Percentiles rank a stretch among this genome's conserved stretches.
phyloP scores from a whole-genome alignment of 1,139 yeast genomes.

The Suhomyces atakaporum region DNA sequence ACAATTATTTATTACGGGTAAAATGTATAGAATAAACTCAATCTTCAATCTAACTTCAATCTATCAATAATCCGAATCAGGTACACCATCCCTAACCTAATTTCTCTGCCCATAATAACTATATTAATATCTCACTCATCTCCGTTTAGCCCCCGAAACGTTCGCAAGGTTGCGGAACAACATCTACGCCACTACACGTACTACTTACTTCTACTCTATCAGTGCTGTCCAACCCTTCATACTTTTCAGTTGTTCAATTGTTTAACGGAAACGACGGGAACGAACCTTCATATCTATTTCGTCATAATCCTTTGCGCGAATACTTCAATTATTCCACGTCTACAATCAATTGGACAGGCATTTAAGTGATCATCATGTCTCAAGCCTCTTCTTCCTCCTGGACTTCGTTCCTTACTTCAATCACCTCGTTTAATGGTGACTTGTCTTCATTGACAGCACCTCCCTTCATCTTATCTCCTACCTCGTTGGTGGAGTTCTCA shows the following conservation, averaged over 20 bases:
- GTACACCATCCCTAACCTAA: too few relatives aligned
- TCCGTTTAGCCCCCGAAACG: constrained; percentile 2
- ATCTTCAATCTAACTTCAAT: too few relatives aligned
- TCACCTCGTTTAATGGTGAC: constrained; percentile 94
- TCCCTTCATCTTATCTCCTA: constrained; percentile 92
- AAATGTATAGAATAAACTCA: too few relatives aligned
- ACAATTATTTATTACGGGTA: too few relatives aligned
- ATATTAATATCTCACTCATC: too few relatives aligned
- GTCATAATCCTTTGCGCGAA: too few relatives aligned
- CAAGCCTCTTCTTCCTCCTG: constrained; percentile 54
- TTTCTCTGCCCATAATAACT: too few relatives aligned
- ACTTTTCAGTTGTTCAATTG: too few relatives aligned
- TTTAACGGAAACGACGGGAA: constrained; percentile 4
- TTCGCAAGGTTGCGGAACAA: constrained; percentile 1
- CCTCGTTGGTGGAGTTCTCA: constrained; percentile 85
- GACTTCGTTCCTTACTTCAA: constrained; percentile 87
- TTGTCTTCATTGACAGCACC: constrained; percentile 94
- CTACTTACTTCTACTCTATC: background rate
- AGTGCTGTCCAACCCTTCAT: too few relatives aligned
- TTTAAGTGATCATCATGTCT: constrained; percentile 2
- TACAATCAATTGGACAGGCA: background rate
- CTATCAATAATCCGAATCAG: too few relatives aligned
- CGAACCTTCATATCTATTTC: constrained; percentile 1
- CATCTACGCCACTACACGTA: background rate
- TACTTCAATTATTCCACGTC: background rate